Conservation (phyloP, 1,284 basidiomycete genomes). For the Porodaedalea pini region DNA sequence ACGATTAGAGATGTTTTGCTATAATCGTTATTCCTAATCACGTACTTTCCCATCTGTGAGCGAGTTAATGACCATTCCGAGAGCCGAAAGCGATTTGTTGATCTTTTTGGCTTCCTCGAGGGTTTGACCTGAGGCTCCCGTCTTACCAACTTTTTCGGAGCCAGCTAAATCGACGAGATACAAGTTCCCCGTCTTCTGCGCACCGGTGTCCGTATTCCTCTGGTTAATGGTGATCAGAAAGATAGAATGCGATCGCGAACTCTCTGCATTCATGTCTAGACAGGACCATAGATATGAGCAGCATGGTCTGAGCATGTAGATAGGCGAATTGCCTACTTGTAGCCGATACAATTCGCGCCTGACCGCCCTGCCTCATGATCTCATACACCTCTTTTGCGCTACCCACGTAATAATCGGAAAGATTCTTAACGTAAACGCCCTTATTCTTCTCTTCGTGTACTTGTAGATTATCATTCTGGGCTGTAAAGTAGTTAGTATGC, state of each 20-base stretch:
- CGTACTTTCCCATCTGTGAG: conserved; percentile 92
- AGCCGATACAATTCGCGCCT: conserved; percentile 87
- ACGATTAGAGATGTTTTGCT: conserved; percentile 17
- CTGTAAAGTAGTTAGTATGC: conserved; percentile 40
- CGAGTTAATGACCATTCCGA: conserved; percentile 99
- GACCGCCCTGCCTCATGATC: conserved; percentile 96
- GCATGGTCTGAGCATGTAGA: background rate
- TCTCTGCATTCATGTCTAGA: conserved; percentile 99
- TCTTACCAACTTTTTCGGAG: conserved; percentile 99
- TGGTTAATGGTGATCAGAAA: conserved; percentile 98
- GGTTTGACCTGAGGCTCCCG: conserved; percentile 97
- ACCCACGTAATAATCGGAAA: conserved; percentile 98
- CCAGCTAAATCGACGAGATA: conserved; percentile 99
- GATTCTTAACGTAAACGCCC: conserved; percentile 97
- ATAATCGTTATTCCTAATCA: conserved; percentile 10
- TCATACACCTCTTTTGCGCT: conserved; percentile 97
- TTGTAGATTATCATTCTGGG: conserved; percentile 97
- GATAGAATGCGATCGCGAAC: conserved; percentile 98
- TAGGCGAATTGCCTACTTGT: conserved; percentile 68
- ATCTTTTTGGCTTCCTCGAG: conserved; percentile 99
- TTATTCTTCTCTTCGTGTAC: conserved; percentile 98
- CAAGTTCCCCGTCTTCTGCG: conserved; percentile 93
- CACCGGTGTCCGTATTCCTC: conserved; percentile 92
- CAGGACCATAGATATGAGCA: conserved; percentile 11
- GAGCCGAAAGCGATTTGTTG: conserved; percentile 95